Conservation (phyloP, 2,329 filamentous ascomycete species). For the Didymella exigua region DNA sequence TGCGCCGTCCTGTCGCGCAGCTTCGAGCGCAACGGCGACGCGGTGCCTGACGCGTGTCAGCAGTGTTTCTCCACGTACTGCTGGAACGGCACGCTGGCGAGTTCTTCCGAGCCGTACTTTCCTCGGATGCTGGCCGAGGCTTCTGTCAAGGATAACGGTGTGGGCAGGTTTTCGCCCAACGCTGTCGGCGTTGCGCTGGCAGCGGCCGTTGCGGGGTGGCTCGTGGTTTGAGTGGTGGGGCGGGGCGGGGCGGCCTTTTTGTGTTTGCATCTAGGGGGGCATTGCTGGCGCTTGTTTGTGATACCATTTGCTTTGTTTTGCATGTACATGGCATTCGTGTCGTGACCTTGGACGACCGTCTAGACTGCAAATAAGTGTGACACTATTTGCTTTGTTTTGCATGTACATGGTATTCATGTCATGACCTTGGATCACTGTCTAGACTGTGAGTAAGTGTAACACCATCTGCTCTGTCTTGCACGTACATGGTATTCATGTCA, state of each 20-base stretch:
- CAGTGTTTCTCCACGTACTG: slow-evolving; percentile 83
- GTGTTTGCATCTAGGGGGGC: not conserved
- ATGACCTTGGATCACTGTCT: too few species aligned
- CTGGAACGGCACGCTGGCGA: slow-evolving; percentile 79
- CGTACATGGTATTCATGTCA: too few species aligned
- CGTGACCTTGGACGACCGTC: too few species aligned
- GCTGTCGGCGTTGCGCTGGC: slow-evolving; percentile 25
- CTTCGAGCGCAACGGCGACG: slow-evolving; percentile 71
- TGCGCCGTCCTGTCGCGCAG: slow-evolving; percentile 84
- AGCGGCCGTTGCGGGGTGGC: slow-evolving; percentile 22
- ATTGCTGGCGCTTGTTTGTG: slow-evolving; percentile 7
- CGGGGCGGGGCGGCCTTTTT: not conserved
- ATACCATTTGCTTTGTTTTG: slow-evolving; percentile 7
- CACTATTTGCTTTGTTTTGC: too few species aligned
- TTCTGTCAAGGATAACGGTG: slow-evolving; percentile 23
- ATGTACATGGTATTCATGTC: too few species aligned
- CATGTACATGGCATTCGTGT: too few species aligned
- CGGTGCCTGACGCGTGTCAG: slow-evolving; percentile 72
- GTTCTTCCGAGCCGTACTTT: slow-evolving; percentile 34
- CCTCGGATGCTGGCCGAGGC: slow-evolving; percentile 28
- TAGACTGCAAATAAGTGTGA: too few species aligned
- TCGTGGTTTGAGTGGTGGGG: slow-evolving; percentile 19
- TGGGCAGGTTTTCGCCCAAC: slow-evolving; percentile 33
- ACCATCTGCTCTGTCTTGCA: too few species aligned
- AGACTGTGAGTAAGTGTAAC: too few species aligned